phyloP scores from a whole-genome alignment of 2,329 filamentous ascomycete species.

The Byssochlamys sp. region DNA sequence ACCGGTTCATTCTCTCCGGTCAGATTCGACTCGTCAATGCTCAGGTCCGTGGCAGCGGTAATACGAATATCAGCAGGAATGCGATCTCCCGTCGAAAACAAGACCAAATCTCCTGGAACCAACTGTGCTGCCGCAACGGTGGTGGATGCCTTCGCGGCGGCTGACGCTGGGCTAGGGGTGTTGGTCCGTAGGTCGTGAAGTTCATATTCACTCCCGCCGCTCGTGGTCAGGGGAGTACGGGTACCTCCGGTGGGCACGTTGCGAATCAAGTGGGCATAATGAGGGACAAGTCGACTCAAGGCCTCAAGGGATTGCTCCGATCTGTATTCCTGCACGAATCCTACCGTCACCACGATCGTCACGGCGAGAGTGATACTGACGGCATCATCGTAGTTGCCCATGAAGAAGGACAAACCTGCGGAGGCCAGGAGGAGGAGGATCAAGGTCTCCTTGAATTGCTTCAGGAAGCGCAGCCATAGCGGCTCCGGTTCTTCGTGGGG shows the following conservation, averaged over 20 bases:
- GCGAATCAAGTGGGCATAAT: slow-evolving; percentile 89
- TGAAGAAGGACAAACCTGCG: slow-evolving; percentile 74
- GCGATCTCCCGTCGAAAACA: slow-evolving; percentile 91
- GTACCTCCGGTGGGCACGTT: slow-evolving; percentile 26
- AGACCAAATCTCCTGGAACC: slow-evolving; percentile 82
- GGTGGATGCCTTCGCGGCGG: slow-evolving; percentile 63
- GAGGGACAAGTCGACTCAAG: slow-evolving; percentile 83
- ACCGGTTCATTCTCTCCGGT: slow-evolving; percentile 96
- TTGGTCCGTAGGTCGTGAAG: slow-evolving; percentile 39
- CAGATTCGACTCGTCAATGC: slow-evolving; percentile 91
- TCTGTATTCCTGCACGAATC: slow-evolving; percentile 93
- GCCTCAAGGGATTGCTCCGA: slow-evolving; percentile 97
- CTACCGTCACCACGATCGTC: slow-evolving; percentile 90
- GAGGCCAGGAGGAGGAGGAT: slow-evolving; percentile 87
- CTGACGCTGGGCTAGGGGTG: slow-evolving; percentile 47
- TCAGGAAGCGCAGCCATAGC: slow-evolving; percentile 85
- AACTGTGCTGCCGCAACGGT: slow-evolving; percentile 81
- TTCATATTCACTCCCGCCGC: slow-evolving; percentile 37
- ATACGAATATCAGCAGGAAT: slow-evolving; percentile 94
- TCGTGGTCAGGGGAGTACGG: slow-evolving; percentile 10
- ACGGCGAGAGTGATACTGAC: slow-evolving; percentile 92
- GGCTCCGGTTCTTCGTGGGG: slow-evolving; percentile 89
- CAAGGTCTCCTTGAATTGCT: slow-evolving; percentile 92
- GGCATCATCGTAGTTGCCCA: slow-evolving; percentile 90
- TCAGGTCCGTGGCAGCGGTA: slow-evolving; percentile 76